Evolutionary conservation across 208 protist genomes (phyloP), one percentile per base, ranked within the genome.

Genomic region (Acanthamoeba divionensis): DNA sequence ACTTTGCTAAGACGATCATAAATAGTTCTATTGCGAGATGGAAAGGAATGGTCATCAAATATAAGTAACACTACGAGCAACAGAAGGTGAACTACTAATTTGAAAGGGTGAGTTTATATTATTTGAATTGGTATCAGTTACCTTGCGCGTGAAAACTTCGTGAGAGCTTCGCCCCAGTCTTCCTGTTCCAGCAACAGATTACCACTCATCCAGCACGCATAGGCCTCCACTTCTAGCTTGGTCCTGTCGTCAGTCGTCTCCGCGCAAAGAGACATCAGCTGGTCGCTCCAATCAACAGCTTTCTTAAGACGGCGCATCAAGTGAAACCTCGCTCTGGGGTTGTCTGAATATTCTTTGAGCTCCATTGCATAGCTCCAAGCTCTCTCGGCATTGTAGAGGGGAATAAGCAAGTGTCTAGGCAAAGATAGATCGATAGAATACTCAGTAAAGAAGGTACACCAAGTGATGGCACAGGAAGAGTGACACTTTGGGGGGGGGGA

Each of bases 301-400:
- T 92, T 92, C 47, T 45, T 50, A 5, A 92, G 71, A 36, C 73
- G 41, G 24, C 26, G 47, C 29, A 91, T 50, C 88, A 91, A 24
- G 79, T 91, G 90, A 65, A 69, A 87, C 4, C 44, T 38, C 29
- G 66, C 50, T 15, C 85, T 33, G 33, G 85, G 66, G 47, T 88
- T 63, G 50, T 26, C 29, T 26, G 75, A 24, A 44, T 87, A 36
- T 18, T 83, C 63, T 60, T 91, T 92, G 13, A 92, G 88, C 85
- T 91, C 50, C 90, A 92, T 92, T 7, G 90, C 90, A 18, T 55
- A 88, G 5, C 62, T 79, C 90, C 90, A 92, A 29, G 85, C 66
- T 29, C 90, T 41, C 86, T 92, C 90, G 38, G 85, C 85, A 54
- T 26, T 83, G 8, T 80, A 38, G 31, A 92, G 75, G 33, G 90